phyloP scores from a whole-genome alignment of 2,329 filamentous ascomycete species.

The Neurospora crassa region DNA sequence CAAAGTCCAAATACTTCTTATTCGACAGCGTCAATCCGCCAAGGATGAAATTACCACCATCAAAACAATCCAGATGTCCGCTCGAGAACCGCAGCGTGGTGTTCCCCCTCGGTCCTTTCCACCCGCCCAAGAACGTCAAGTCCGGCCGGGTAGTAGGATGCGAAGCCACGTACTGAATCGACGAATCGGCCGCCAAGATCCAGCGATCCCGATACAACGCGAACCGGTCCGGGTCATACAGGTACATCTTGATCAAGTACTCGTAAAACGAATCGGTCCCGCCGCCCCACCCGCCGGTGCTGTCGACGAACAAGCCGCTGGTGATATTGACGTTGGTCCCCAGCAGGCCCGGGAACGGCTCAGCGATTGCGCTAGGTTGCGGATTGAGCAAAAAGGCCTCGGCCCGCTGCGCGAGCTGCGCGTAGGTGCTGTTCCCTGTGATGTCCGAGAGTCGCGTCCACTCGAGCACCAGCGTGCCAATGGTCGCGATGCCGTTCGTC shows the following conservation, averaged over 20 bases:
- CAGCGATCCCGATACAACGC: constrained; percentile 60
- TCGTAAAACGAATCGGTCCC: constrained; percentile 78
- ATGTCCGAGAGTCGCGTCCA: constrained; percentile 76
- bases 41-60: constrained; percentile 77
- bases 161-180: constrained; percentile 60
- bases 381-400: constrained; percentile 63
- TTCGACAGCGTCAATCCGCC: constrained; percentile 61
- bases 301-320: constrained; percentile 58
- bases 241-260: constrained; percentile 84
- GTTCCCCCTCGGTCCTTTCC: constrained; percentile 19
- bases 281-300: constrained; percentile 64
- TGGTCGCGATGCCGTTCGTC: constrained; percentile 65
- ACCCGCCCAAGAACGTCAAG: constrained; percentile 60
- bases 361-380: constrained; percentile 41
- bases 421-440: constrained; percentile 58
- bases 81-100: constrained; percentile 33
- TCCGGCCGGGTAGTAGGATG: constrained; percentile 58
- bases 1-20: constrained; percentile 62
- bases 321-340: constrained; percentile 56
- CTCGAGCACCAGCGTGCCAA: constrained; percentile 71
- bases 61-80: constrained; percentile 65
- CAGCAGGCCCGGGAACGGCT: constrained; percentile 70
- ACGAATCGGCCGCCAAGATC: constrained; percentile 65
- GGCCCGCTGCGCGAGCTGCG: constrained; percentile 52
- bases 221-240: constrained; percentile 63